Conservation (phyloP, 192 early-diverging fungal genomes). For the Backusella tuberculispora region DNA sequence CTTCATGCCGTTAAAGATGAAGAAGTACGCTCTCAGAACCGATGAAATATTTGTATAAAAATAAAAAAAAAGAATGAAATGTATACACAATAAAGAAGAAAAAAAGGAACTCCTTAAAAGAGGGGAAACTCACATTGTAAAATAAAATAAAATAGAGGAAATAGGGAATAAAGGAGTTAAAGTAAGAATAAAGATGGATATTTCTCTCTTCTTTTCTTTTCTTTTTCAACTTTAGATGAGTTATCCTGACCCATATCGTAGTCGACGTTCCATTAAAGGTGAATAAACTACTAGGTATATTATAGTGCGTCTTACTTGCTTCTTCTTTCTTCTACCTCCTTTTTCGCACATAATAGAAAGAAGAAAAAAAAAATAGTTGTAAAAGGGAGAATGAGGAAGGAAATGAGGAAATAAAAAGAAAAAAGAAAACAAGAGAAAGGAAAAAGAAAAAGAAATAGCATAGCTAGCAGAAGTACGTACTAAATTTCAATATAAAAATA, state of each 20-base stretch:
- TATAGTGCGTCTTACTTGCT: background rate
- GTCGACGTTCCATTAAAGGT: slow-evolving; percentile 19
- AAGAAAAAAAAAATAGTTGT: too few species aligned
- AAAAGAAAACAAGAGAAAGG: background rate
- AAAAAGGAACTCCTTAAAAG: slow-evolving; percentile 11
- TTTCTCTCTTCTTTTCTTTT: background rate
- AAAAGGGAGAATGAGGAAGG: too few species aligned
- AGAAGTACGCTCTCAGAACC: slow-evolving; percentile 53
- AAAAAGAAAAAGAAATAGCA: background rate
- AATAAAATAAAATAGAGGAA: background rate
- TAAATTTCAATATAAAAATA: background rate
- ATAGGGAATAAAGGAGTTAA: background rate
- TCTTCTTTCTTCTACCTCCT: background rate
- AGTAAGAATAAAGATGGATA: background rate
- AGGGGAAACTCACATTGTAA: slow-evolving; percentile 1
- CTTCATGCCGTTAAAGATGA: slow-evolving; percentile 74
- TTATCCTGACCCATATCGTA: slow-evolving; percentile 17
- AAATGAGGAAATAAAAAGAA: too few species aligned
- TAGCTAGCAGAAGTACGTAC: background rate
- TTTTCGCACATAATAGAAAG: background rate
- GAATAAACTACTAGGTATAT: slow-evolving; percentile 23
- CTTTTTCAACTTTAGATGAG: slow-evolving; percentile 2
- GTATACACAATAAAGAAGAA: background rate
- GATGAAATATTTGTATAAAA: background rate
- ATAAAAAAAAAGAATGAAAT: background rate